A percentile compares a stretch with the other conserved stretches of the same genome.
Conservation (phyloP, 208 protist genomes). For the Histomonas meleagridis region DNA sequence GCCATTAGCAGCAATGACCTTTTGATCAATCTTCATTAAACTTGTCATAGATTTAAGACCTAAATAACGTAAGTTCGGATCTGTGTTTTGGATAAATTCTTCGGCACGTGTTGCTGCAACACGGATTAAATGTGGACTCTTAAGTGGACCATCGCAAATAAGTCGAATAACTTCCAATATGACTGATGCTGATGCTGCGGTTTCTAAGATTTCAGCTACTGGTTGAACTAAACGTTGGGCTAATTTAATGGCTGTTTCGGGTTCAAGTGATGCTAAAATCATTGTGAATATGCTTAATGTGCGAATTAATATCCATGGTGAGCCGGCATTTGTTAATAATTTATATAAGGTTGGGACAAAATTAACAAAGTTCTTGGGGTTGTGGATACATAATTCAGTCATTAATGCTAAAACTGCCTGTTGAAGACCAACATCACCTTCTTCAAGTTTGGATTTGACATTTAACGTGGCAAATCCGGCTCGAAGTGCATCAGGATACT, state of each 20-base stretch:
- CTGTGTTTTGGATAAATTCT: background rate
- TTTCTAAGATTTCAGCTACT: background rate
- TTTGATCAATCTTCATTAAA: background rate
- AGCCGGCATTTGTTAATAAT: background rate
- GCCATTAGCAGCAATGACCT: background rate
- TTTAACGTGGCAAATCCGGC: background rate
- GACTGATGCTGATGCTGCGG: background rate
- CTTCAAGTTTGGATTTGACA: background rate
- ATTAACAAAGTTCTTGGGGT: background rate
- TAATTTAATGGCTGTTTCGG: background rate
- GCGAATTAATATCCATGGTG: background rate
- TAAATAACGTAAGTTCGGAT: background rate
- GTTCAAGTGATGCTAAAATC: background rate
- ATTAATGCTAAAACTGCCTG: background rate
- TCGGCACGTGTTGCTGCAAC: background rate
- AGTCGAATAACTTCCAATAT: background rate
- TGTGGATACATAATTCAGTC: slow-evolving; percentile 2
- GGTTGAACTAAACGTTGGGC: background rate
- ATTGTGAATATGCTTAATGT: background rate
- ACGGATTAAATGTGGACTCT: background rate
- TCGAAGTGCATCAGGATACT: background rate
- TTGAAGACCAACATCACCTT: background rate
- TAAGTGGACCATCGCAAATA: background rate
- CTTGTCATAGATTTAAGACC: background rate
- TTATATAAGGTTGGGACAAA: background rate